Evolutionary conservation across 305 asterid genomes (phyloP), one percentile per base, ranked within the genome.

Genomic region (Fraxinus angustifolia): DNA sequence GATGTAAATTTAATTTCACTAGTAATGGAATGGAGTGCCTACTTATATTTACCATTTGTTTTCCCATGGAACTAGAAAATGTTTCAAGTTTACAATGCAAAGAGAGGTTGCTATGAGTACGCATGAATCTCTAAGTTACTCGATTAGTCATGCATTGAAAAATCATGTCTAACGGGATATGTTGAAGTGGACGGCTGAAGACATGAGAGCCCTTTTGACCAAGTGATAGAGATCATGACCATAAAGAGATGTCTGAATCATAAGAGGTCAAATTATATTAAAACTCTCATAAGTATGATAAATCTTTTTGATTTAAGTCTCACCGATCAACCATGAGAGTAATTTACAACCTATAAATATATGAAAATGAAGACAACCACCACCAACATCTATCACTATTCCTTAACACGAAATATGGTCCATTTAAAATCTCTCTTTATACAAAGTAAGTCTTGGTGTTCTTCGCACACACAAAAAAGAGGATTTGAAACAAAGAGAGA

Each of bases 1-100:
- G 34, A 78, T 87, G 90, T 87, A 86, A 71, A 79, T 85, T 71
- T 40, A 75, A 81, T 80, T 76, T 79, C 58, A 62, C 16, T 83
- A 45, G 70, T 75, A 88, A 80, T 86, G 85, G 28, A 83, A 82
- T 77, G 80, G 74, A 42, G 79, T 85, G 82, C 65, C 76, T 73
- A n/a, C 16, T 35, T 82, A 48, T 6, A 8, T 2, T 17, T 36
- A 5, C 14, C 70, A 23, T 21, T 62, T 62, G 16, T 62, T 21
- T 23, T 62, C 53, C 53, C n/a, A 16, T 53, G 21, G 14, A 14
- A 14, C 19, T 53, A 1, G 23, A 48, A 48, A 48, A 8, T 4
- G 58, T 48, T 48, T 48, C 6, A 53, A 53, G 21, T 53, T 10
- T 42, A 42, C 53, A 42, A 42, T 11, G 16, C n/a, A 42, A 10